A percentile compares a stretch with the other conserved stretches of the same genome.
phyloP scores from a whole-genome alignment of 164 flowering plant genomes.

The Cinnamomum chago region DNA sequence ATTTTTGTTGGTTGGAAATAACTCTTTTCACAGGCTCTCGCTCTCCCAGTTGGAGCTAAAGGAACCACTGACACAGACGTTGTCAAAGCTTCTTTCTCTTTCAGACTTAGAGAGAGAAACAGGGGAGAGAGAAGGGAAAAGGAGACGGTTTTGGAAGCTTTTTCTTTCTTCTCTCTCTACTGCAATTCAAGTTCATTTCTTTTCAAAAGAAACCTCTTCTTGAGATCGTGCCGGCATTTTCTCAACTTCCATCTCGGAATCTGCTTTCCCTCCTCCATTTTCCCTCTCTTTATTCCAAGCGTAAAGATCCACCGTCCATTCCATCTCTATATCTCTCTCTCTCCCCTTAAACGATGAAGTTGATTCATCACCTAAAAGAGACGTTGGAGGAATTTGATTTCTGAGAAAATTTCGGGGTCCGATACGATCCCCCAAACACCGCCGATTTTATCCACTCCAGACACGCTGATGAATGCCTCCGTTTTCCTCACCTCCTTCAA shows the following conservation, averaged over 20 bases:
- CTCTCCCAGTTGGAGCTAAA: no score
- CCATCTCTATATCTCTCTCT: neutral
- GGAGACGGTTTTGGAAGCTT: neutral
- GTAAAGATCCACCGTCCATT: neutral
- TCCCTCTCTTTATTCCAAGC: neutral
- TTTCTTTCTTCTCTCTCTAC: neutral
- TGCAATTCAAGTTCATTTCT: neutral
- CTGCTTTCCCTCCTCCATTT: neutral
- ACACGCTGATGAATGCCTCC: no score
- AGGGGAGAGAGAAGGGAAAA: no score
- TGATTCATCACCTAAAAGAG: neutral
- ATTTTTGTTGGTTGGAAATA: neutral
- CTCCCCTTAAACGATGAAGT: neutral
- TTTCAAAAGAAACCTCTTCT: neutral
- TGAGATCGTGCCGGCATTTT: slow-evolving; percentile 3
- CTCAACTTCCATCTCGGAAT: neutral
- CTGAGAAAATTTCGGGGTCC: neutral
- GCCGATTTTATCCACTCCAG: neutral
- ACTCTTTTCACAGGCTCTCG: neutral
- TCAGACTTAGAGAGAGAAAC: neutral
- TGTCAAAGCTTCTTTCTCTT: neutral
- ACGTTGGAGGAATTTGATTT: neutral
- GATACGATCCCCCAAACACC: neutral
- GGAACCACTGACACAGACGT: no score
- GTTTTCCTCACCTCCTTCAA: no score